Base-by-base conservation (phyloP, 495 filamentous ascomycete genomes). In the Sporormia fimetaria region DNA sequence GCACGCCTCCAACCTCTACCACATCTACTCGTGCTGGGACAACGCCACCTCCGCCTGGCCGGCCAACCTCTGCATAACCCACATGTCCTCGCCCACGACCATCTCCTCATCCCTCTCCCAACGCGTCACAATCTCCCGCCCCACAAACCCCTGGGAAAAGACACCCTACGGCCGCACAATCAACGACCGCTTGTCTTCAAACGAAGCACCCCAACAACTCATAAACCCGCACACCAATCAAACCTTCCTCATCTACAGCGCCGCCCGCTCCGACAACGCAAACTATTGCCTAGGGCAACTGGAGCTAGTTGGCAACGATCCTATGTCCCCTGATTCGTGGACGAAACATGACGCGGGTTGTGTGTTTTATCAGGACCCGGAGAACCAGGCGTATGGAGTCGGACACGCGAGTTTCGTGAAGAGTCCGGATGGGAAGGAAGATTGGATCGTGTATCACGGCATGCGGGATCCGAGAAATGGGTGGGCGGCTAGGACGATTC, bases 1-100 rank as follows among this genome's bases (percentile, higher is more conserved):
- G 32, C 54, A 63, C 37, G 46, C 47, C 1, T 46, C 56, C 7
- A 49, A 57, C 6, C 54, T 70, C 3, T 67, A 69, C 54, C 67
- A 71, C 49, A 59, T 71, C 33, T 71, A 69, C 55, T 65, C 59
- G 3, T 71, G 67, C 52, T 71, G 67, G 67, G 58, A 63, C 21
- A 47, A 58, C 1, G 51, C 57, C n/a, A 66, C 64, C 46, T 60
- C 63, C 4, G 61, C 58, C 17, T 71, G 67, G 67, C 67, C 67
- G 1, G 58, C 66, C 6, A 71, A 69, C 42, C 58, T 71, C 3
- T 71, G 67, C 47, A 69, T 71, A 33, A 69, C 67, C 0, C 60
- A 65, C 40, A 33, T 70, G 51, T 59, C 57, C 4, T 56, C 67
- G 33, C 67, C 67, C 3, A 68, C 57, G 61, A 69, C 66, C 3